Conservation (phyloP, 2,329 filamentous ascomycete species). For the Fusarium graminum region DNA sequence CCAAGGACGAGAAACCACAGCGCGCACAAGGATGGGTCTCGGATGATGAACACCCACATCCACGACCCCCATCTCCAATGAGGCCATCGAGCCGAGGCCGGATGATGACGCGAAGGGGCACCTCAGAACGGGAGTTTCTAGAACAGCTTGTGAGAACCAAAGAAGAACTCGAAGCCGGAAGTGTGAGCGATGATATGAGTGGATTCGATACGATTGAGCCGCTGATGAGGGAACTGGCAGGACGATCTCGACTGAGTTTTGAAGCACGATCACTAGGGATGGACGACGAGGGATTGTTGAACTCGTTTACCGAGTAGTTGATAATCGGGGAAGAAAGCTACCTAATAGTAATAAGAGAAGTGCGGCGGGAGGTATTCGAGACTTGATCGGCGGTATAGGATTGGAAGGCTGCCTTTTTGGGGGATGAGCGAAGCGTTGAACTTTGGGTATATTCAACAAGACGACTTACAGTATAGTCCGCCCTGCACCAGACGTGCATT, state of each 20-base stretch:
- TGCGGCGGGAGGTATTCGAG: background rate
- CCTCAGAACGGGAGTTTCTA: constrained; percentile 50
- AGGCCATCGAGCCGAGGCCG: constrained; percentile 39
- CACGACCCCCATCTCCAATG: constrained; percentile 19
- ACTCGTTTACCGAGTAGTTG: constrained; percentile 31
- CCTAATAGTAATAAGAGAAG: background rate
- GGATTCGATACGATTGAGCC: constrained; percentile 59
- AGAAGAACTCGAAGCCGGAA: constrained; percentile 46
- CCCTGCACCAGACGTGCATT: constrained; percentile 39
- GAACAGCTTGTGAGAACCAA: constrained; percentile 49
- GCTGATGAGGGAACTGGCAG: constrained; percentile 60
- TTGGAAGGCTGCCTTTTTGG: constrained; percentile 5
- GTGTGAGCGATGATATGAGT: constrained; percentile 50
- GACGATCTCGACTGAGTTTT: constrained; percentile 47
- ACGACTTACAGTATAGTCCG: constrained; percentile 30
- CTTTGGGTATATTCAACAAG: constrained; percentile 17
- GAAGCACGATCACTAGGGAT: constrained; percentile 47
- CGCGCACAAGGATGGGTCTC: constrained; percentile 50
- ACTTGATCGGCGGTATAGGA: background rate
- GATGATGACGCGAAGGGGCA: constrained; percentile 44
- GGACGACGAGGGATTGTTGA: constrained; percentile 39
- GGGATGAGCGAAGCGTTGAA: constrained; percentile 35
- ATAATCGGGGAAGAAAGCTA: background rate
- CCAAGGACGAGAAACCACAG: constrained; percentile 27
- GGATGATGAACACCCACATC: constrained; percentile 49